phyloP scores from a whole-genome alignment of 169 alveolate genomes.

The Plasmodium chabaudi region DNA sequence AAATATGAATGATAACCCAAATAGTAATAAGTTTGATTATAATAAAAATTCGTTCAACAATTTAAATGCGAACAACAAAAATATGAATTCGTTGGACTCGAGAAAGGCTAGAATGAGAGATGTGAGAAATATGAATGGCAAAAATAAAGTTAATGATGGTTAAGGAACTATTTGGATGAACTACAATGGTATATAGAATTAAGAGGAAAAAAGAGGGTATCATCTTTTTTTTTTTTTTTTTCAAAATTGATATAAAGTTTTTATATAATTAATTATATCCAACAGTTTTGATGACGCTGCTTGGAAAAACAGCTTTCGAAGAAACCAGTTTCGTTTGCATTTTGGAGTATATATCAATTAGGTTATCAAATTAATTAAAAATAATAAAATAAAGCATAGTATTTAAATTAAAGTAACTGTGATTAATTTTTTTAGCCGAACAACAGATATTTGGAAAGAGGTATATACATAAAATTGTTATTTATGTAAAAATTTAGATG shows the following conservation, averaged over 20 bases:
- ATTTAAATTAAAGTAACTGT: no score
- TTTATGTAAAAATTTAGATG: neutral
- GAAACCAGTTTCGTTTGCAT: neutral
- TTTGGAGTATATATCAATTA: neutral
- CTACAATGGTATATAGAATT: neutral
- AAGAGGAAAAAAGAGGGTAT: neutral
- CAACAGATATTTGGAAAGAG: no score
- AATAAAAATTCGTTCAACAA: slow-evolving; percentile 6
- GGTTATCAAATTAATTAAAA: no score
- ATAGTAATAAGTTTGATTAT: slow-evolving; percentile 11
- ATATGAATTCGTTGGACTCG: slow-evolving; percentile 34
- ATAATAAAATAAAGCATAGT: no score
- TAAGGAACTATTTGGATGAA: neutral
- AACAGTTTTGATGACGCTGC: no score
- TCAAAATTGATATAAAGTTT: neutral
- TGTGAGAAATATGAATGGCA: slow-evolving; percentile 50
- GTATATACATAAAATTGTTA: neutral
- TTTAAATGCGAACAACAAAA: slow-evolving; percentile 18
- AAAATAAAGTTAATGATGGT: slow-evolving; percentile 12
- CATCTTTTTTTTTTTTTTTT: neutral
- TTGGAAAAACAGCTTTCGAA: neutral
- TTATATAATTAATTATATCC: neutral
- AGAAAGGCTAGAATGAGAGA: slow-evolving; percentile 68
- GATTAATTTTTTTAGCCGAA: no score
- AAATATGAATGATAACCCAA: neutral